Conservation (phyloP, 768 basidiomycete species). For the Amanita molliuscula region DNA sequence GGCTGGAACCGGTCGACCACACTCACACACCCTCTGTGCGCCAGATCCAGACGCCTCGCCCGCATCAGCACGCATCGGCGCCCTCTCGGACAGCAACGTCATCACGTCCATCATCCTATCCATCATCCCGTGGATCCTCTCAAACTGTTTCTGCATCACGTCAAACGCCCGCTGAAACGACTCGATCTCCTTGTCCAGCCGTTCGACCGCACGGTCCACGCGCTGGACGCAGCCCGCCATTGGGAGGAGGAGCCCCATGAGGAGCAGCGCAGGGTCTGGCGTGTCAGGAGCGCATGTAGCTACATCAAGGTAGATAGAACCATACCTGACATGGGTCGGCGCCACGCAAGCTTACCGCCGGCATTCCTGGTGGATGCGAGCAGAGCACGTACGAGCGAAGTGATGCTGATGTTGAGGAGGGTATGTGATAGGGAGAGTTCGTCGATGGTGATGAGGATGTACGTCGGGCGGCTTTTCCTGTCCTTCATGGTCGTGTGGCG, state of each 20-base stretch:
- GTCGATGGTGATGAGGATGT: background rate
- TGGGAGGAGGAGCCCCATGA: background rate
- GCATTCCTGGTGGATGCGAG: background rate
- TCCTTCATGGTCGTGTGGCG: background rate
- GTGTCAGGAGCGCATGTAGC: background rate
- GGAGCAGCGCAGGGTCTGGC: background rate
- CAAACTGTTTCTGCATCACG: background rate
- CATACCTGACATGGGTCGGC: background rate
- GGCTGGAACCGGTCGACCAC: background rate
- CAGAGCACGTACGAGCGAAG: background rate
- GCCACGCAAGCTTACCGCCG: background rate
- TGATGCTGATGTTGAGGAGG: background rate
- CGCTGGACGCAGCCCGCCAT: background rate
- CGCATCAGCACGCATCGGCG: background rate
- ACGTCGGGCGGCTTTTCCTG: background rate
- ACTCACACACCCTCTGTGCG: background rate
- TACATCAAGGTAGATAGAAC: background rate
- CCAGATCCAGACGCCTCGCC: background rate
- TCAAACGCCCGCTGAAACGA: background rate
- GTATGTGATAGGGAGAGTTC: background rate
- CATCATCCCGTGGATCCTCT: background rate
- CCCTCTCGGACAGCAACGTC: background rate
- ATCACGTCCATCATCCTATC: background rate
- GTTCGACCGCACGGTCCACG: background rate
- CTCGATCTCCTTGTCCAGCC: background rate